These are phyloP conservation scores for Fistulifera pelliculosa DNA, from an alignment of 108 stramenopile species.

Conservation along the genomic window DNA sequence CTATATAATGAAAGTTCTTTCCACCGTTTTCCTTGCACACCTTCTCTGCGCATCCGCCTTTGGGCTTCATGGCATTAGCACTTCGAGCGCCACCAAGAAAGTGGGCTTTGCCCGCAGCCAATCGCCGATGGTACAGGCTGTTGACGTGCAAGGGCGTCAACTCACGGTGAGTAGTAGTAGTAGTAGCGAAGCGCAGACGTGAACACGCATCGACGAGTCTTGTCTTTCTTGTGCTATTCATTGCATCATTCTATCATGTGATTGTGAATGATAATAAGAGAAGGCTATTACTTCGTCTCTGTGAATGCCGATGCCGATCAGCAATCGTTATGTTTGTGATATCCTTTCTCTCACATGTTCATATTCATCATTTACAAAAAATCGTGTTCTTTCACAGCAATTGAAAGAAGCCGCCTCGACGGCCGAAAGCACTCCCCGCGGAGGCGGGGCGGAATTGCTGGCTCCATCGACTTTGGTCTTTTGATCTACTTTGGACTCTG, in stretches of 20 bases:
- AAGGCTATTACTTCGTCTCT: too few species aligned
- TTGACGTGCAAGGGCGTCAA: slow-evolving; percentile 43
- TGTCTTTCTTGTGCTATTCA: too few species aligned
- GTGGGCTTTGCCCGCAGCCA: not conserved
- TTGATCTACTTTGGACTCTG: slow-evolving; percentile 81
- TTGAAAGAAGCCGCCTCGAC: not conserved
- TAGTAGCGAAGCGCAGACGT: too few species aligned
- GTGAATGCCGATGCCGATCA: not conserved
- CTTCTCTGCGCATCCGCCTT: slow-evolving; percentile 62
- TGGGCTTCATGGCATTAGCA: slow-evolving; percentile 35
- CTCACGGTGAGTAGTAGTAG: slow-evolving; percentile 1
- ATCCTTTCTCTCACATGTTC: not conserved
- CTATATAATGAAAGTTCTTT: slow-evolving; percentile 69
- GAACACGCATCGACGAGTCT: too few species aligned
- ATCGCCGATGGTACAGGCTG: slow-evolving; percentile 33
- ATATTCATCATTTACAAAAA: not conserved
- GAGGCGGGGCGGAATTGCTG: slow-evolving; percentile 15
- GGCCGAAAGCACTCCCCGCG: slow-evolving; percentile 5
- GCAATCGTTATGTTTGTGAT: not conserved
- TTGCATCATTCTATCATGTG: too few species aligned
- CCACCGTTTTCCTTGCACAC: slow-evolving; percentile 38
- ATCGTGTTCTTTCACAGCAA: not conserved
- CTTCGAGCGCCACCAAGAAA: slow-evolving; percentile 14
- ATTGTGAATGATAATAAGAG: too few species aligned
- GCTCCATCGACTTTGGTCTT: slow-evolving; percentile 68